Evolutionary conservation across 108 stramenopile genomes (phyloP).

Genomic region (Cyclotella atomus): DNA sequence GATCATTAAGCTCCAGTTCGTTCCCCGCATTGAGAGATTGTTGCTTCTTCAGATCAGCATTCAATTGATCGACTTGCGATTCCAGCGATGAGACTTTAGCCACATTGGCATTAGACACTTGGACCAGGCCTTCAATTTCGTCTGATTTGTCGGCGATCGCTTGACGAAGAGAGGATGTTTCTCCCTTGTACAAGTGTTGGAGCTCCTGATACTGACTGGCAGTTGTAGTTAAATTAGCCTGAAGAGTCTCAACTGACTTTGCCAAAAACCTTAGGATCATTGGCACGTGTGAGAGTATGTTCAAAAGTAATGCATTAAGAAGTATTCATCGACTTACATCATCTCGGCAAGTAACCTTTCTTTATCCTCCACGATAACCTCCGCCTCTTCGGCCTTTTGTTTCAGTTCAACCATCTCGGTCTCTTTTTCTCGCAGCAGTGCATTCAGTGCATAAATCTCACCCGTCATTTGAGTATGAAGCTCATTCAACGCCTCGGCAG

Average conservation of each 20-base stretch:
- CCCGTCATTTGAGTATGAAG: slow-evolving; percentile 4
- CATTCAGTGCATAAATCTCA: slow-evolving; percentile 31
- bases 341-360: slow-evolving; percentile 27
- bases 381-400: slow-evolving; percentile 15
- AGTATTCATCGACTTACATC: slow-evolving; percentile 15
- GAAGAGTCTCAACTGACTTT: slow-evolving; percentile 27
- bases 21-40: slow-evolving; percentile 15
- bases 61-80: slow-evolving; percentile 31
- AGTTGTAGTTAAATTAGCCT: slow-evolving; percentile 17
- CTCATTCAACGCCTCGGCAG: slow-evolving; percentile 11
- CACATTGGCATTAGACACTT: slow-evolving; percentile 14
- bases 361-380: slow-evolving; percentile 28
- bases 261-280: slow-evolving; percentile 21
- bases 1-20: background rate
- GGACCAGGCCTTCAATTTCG: slow-evolving; percentile 19
- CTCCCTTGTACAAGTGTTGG: slow-evolving; percentile 23
- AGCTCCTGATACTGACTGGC: slow-evolving; percentile 23
- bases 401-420: slow-evolving; percentile 19
- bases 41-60: slow-evolving; percentile 22
- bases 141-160: slow-evolving; percentile 16
- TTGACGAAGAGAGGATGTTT: slow-evolving; percentile 19
- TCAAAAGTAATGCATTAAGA: background rate
- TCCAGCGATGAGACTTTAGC: slow-evolving; percentile 22
- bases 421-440: slow-evolving; percentile 33
- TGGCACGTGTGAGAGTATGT: background rate